phyloP scores from a whole-genome alignment of 805 yeast genomes.

The Hanseniaspora jakobsenii region DNA sequence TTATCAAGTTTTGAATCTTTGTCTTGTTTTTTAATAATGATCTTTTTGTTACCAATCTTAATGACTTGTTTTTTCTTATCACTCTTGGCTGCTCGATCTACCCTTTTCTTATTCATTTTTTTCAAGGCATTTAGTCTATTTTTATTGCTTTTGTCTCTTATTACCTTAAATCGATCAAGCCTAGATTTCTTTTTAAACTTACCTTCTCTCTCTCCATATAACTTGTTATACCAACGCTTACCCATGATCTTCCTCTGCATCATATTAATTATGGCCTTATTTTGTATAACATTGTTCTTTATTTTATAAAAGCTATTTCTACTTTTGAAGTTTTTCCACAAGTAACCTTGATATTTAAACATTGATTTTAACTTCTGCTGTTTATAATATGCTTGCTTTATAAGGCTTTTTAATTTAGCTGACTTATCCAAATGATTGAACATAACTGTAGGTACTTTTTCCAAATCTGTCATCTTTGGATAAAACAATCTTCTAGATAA shows the following conservation, averaged over 20 bases:
- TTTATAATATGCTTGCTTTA: slow-evolving; percentile 9
- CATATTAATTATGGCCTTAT: neutral
- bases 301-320: slow-evolving; percentile 11
- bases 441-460: neutral
- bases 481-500: slow-evolving; percentile 9
- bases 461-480: slow-evolving; percentile 9
- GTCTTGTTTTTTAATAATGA: no score
- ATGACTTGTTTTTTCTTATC: no score
- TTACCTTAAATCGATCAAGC: slow-evolving; percentile 1
- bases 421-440: slow-evolving; percentile 9
- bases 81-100: no score
- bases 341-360: slow-evolving; percentile 12
- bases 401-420: slow-evolving; percentile 2
- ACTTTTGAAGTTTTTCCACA: slow-evolving; percentile 9
- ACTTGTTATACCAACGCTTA: slow-evolving; percentile 8
- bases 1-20: no score
- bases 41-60: no score
- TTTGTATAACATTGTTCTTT: slow-evolving; percentile 1
- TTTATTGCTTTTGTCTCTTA: slow-evolving; percentile 10
- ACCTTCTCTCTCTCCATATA: slow-evolving; percentile 13
- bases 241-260: slow-evolving; percentile 3
- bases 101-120: no score
- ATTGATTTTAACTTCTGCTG: slow-evolving; percentile 12
- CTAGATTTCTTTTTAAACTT: neutral
- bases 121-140: no score